A percentile compares a stretch with the other conserved stretches of the same genome.
phyloP scores from a whole-genome alignment of 2,329 filamentous ascomycete genomes.

The Trichoderma sp. region DNA sequence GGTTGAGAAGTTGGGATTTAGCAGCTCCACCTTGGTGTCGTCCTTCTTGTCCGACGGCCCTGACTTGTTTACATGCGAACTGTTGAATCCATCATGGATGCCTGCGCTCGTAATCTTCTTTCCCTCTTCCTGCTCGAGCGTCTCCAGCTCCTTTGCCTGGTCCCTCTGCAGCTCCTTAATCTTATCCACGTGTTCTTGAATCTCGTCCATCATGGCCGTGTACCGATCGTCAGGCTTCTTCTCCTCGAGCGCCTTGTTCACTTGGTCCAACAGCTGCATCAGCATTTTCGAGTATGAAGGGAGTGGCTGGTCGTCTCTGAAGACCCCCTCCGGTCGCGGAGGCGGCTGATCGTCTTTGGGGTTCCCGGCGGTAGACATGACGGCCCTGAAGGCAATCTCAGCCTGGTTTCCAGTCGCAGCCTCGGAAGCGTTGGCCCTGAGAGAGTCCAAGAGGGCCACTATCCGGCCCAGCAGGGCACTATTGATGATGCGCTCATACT shows the following conservation, averaged over 20 bases:
- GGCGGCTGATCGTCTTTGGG: conserved; percentile 73
- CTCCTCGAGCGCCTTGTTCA: conserved; percentile 79
- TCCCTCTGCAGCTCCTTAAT: conserved; percentile 75
- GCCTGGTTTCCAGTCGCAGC: conserved; percentile 64
- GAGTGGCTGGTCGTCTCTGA: conserved; percentile 67
- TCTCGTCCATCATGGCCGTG: conserved; percentile 72
- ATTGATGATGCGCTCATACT: conserved; percentile 91
- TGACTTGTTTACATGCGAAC: conserved; percentile 71
- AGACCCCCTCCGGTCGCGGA: conserved; percentile 72
- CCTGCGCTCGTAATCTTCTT: conserved; percentile 92
- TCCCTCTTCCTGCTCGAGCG: conserved; percentile 79
- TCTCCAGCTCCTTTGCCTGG: conserved; percentile 67
- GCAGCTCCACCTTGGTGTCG: conserved; percentile 61
- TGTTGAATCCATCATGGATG: conserved; percentile 86
- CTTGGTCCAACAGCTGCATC: conserved; percentile 90
- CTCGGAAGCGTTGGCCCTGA: conserved; percentile 70
- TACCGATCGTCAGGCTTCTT: conserved; percentile 68
- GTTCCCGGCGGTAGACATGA: conserved; percentile 77
- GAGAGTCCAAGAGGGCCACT: conserved; percentile 68
- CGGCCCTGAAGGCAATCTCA: conserved; percentile 81
- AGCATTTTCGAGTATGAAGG: conserved; percentile 97
- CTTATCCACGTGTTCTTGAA: conserved; percentile 72
- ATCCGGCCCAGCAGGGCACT: conserved; percentile 85
- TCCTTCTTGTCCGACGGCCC: conserved; percentile 45
- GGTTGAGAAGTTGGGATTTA: conserved; percentile 61